Conservation (phyloP, 495 filamentous ascomycete genomes). For the Friedmanniomyces simplex region DNA sequence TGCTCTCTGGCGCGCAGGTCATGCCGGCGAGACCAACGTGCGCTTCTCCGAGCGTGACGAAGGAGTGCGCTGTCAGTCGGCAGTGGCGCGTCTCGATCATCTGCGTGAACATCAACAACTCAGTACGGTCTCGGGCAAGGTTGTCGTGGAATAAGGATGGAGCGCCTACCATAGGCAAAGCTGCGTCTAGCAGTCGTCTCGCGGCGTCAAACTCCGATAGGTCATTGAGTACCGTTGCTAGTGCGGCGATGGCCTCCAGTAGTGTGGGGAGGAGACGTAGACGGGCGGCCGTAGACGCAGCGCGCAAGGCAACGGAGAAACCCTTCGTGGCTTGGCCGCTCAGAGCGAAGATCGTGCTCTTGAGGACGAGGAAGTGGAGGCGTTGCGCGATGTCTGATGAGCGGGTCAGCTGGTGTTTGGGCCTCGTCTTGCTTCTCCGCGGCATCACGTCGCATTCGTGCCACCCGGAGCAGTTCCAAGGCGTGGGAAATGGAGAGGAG, state of each 20-base stretch:
- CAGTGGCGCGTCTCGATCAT: neutral
- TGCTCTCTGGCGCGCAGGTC: slow-evolving; percentile 23
- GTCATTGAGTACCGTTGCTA: slow-evolving; percentile 58
- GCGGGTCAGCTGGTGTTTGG: neutral
- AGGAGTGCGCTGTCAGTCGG: slow-evolving; percentile 26
- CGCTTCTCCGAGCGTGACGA: slow-evolving; percentile 69
- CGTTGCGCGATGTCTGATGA: slow-evolving; percentile 61
- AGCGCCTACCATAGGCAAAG: slow-evolving; percentile 56
- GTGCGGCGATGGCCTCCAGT: slow-evolving; percentile 63
- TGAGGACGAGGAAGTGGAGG: slow-evolving; percentile 63
- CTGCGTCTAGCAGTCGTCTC: slow-evolving; percentile 52
- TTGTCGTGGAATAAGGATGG: no score
- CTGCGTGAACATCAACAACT: neutral
- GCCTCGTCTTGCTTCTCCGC: neutral
- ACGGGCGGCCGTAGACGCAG: slow-evolving; percentile 64
- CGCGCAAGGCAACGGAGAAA: slow-evolving; percentile 72
- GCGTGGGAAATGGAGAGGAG: no score
- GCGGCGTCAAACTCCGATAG: slow-evolving; percentile 68
- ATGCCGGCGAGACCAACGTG: slow-evolving; percentile 71
- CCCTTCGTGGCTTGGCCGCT: slow-evolving; percentile 66
- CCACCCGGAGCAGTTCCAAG: no score
- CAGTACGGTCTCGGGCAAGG: neutral
- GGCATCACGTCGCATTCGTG: no score
- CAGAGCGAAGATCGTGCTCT: slow-evolving; percentile 61
- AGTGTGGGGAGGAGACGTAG: slow-evolving; percentile 60